Base-by-base conservation (phyloP, 108 stramenopile genomes). In the Phaeodactylum tricornutum region DNA sequence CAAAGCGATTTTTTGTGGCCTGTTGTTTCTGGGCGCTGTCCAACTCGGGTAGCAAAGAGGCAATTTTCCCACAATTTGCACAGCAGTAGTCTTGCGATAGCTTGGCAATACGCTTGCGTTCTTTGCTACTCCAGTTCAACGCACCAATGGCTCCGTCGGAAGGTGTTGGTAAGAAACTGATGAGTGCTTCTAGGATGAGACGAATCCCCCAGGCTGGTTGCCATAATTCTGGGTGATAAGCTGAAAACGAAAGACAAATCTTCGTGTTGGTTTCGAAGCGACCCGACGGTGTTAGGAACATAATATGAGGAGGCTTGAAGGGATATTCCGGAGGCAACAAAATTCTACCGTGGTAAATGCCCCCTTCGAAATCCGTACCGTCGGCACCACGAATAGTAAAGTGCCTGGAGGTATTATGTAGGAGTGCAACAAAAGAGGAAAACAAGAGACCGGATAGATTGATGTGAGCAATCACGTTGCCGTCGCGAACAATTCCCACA, bases 171-270 rank as follows among this genome's bases (percentile, higher is more conserved):
- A 99, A 53, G 50, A 99, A 99, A 59, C 76, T 77, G 37, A 97
- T 96, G 12, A 99, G 60, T 6, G 98, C 98, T 59, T 97, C 96
- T 27, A 99, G 68, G 36, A 99, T 99, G 3, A 94, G 62, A 22
- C 98, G 88, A 41, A 99, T 84, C 12, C 94, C 94, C 95, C 95
- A 95, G 0, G 67, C 69, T 5, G 69, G 77, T 66, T 92, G 94
- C 98, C 98, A 99, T 53, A 94, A 61, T 71, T 99, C 98, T 0
- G 95, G 95, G 74, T 99, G 98, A 55, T 80, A 88, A 11, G 95
- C 91, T 15, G 84, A 80, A 50, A 97, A 96, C 24, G 77, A 81
- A 12, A 99, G 61, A 63, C 98, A 99, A 29, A 99, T 77, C 69
- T 99, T 99, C 3, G 70, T 87, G 44, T 87, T 79, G 11, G 84